Conservation (phyloP, 495 filamentous ascomycete species). For the Margaritispora aquatica region DNA sequence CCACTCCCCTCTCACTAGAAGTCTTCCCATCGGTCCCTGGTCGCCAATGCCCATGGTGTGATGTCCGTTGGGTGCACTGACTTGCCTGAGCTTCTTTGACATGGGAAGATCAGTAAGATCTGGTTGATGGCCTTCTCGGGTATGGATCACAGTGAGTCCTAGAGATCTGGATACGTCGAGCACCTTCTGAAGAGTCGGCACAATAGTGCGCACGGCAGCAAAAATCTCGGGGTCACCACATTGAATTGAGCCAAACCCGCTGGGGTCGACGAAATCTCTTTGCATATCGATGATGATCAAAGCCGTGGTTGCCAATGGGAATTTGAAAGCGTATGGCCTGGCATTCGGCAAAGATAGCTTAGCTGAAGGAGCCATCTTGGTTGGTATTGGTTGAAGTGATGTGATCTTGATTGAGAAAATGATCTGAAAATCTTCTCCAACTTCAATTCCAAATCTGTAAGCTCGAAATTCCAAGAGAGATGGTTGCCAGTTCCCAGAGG, state of each 20-base stretch:
- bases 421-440: background rate
- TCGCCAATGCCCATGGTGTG: conserved; percentile 52
- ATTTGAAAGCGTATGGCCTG: conserved; percentile 32
- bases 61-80: conserved; percentile 45
- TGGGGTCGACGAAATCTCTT: conserved; percentile 48
- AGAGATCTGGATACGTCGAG: conserved; percentile 52
- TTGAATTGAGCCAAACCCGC: conserved; percentile 24
- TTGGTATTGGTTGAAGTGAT: background rate
- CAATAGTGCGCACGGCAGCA: conserved; percentile 43
- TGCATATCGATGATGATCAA: conserved; percentile 71
- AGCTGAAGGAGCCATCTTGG: conserved; percentile 22
- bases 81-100: conserved; percentile 44
- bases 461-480: background rate
- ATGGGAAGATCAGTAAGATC: conserved; percentile 53
- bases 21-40: conserved; percentile 53
- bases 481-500: background rate
- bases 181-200: conserved; percentile 49
- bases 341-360: conserved; percentile 31
- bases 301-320: conserved; percentile 42
- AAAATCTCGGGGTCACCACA: conserved; percentile 22
- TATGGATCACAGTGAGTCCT: conserved; percentile 60
- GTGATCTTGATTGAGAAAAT: background rate
- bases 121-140: conserved; percentile 58
- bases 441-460: background rate
- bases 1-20: conserved; percentile 59